Percentiles rank a stretch among this genome's conserved stretches.
Evolutionary conservation across 1,139 yeast species (phyloP).

Genomic region (Candida dubliniensis): DNA sequence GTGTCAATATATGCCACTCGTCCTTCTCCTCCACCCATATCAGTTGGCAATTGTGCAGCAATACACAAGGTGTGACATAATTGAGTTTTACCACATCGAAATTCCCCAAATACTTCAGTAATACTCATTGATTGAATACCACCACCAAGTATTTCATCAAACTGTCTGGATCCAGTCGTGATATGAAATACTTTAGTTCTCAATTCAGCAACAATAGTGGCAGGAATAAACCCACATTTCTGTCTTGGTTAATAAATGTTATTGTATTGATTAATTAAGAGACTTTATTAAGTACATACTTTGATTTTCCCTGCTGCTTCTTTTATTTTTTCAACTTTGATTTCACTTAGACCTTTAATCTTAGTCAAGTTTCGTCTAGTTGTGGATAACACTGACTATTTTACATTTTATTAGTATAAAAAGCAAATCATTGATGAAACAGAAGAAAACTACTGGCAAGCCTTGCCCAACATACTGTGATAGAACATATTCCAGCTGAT

Average conservation of each 20-base stretch:
- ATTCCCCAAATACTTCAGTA: slow-evolving; percentile 65
- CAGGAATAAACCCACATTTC: slow-evolving; percentile 54
- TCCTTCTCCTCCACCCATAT: slow-evolving; percentile 61
- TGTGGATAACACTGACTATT: slow-evolving; percentile 50
- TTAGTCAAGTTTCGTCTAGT: slow-evolving; percentile 54
- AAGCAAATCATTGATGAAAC: no score
- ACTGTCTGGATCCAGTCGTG: slow-evolving; percentile 55
- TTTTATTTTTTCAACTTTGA: slow-evolving; percentile 61
- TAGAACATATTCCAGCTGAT: slow-evolving; percentile 53
- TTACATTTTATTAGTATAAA: no score
- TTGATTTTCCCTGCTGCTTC: slow-evolving; percentile 56
- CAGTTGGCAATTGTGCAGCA: slow-evolving; percentile 54
- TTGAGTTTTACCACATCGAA: slow-evolving; percentile 62
- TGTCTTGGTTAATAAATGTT: not conserved
- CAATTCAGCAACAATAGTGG: slow-evolving; percentile 49
- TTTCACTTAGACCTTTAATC: slow-evolving; percentile 56
- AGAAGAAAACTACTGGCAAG: no score
- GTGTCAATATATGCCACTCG: slow-evolving; percentile 62
- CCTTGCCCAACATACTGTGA: slow-evolving; percentile 38
- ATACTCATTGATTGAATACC: slow-evolving; percentile 62
- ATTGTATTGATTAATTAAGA: no score
- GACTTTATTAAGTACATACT: no score
- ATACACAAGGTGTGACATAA: slow-evolving; percentile 61
- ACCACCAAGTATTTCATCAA: slow-evolving; percentile 57
- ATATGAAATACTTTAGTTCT: slow-evolving; percentile 47